These are phyloP conservation scores for Colletotrichum viniferum DNA, from an alignment of 2,329 filamentous ascomycete genomes.

Conservation along the genomic window DNA sequence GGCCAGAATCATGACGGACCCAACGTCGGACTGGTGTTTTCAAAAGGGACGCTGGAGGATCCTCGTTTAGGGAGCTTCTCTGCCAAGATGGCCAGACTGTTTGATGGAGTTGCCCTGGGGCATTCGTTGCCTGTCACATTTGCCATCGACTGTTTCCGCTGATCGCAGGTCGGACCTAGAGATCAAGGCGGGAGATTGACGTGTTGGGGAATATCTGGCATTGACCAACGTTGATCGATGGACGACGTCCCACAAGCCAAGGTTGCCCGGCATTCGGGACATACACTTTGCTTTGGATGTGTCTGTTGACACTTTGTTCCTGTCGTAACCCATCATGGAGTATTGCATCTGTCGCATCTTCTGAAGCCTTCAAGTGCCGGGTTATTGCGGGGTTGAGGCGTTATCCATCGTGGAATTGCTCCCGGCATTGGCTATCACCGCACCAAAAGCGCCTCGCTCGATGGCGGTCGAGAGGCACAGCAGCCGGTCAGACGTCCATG, in stretches of 20 bases:
- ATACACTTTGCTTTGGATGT: background rate
- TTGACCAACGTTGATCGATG: background rate
- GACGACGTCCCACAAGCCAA: background rate
- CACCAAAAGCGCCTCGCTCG: background rate
- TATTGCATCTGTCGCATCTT: background rate
- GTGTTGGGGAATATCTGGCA: background rate
- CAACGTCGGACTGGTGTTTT: background rate
- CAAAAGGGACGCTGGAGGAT: background rate
- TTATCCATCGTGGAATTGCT: background rate
- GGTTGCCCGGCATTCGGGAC: background rate
- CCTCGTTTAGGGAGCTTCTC: background rate
- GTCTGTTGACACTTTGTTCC: background rate
- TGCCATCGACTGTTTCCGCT: background rate
- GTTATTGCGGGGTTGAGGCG: background rate
- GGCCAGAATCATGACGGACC: background rate
- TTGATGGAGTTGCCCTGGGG: background rate
- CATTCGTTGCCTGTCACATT: background rate
- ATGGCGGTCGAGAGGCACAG: background rate
- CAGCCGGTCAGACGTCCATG: background rate
- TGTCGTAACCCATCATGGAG: background rate
- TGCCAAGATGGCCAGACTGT: background rate
- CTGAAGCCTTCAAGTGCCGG: background rate
- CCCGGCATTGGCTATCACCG: background rate
- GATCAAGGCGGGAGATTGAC: background rate
- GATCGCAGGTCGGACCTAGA: background rate